Conservation (phyloP, 2,329 filamentous ascomycete genomes). For the Fusarium begoniae region DNA sequence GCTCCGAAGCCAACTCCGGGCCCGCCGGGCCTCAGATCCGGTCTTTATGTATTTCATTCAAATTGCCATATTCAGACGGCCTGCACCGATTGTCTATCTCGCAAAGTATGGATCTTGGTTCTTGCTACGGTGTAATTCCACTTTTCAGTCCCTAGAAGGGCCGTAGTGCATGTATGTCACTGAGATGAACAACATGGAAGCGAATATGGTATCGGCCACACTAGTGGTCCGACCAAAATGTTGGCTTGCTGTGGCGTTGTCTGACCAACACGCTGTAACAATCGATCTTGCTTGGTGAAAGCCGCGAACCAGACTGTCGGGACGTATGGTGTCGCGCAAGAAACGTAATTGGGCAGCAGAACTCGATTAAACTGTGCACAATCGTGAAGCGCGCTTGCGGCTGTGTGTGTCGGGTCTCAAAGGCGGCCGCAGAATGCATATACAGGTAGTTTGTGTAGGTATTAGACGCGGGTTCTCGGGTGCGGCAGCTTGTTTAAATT, state of each 20-base stretch:
- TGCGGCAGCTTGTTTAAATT: neutral
- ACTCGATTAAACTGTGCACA: conserved; percentile 17
- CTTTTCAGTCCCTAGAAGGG: neutral
- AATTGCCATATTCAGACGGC: neutral
- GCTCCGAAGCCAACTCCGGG: conserved; percentile 25
- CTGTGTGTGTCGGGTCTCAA: neutral
- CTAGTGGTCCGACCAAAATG: conserved; percentile 11
- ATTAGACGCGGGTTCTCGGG: conserved; percentile 11
- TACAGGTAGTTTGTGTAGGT: neutral
- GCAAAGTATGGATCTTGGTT: neutral
- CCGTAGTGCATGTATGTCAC: neutral
- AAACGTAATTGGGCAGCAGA: conserved; percentile 32
- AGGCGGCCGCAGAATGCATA: conserved; percentile 16
- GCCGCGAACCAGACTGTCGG: conserved; percentile 39
- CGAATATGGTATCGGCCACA: neutral
- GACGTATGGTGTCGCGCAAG: conserved; percentile 22
- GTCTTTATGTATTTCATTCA: neutral
- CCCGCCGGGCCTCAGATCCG: conserved; percentile 39
- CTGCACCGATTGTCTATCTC: neutral
- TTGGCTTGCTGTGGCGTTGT: conserved; percentile 36
- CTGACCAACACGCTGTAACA: conserved; percentile 35
- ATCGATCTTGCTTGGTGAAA: conserved; percentile 37
- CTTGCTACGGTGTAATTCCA: neutral
- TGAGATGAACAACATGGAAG: neutral
- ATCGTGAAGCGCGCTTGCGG: conserved; percentile 15